Evolutionary conservation across 2,329 filamentous ascomycete species (phyloP), one percentile per base, ranked within the genome.

Genomic region (Lojkania enalia): DNA sequence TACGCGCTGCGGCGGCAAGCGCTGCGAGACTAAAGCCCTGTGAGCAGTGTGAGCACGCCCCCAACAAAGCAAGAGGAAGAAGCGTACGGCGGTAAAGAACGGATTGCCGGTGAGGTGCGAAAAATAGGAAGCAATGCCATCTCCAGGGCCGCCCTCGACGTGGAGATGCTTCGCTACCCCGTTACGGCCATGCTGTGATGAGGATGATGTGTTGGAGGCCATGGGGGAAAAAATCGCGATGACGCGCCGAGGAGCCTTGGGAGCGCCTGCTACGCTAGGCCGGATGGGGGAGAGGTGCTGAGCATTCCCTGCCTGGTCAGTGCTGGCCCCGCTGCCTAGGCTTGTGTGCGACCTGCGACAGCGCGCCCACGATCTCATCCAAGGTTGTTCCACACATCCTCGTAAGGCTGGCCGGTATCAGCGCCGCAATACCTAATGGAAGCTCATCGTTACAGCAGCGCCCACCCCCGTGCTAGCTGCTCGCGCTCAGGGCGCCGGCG

Each of bases 21-120:
- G 87, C 88, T 49, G 91, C 94, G 41, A 99, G 87, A 57, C 94
- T 94, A 59, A 97, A 88, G 58, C 94, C 91, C 74, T 82, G 64
- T 46, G 49, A 49, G 52, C 48, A 55, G 39, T 38, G 59, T 68
- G 54, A 69, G 65, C 63, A 62, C 49, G 53, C 46, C 39, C 56
- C 52, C 44, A 47, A 44, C 49, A 49, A 51, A 46, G 48, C 18
- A 32, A 21, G 41, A 33, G 42, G 41, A 82, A 83, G 83, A 35
- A 84, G 56, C 67, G 33, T 72, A 76, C 77, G 39, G 77, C 77
- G 39, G 76, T 78, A 59, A 80, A 80, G 63, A 79, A 77, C 7
- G 77, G 77, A 54, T 80, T 80, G 20, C 65, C 68, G 19, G 72
- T 69, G 33, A 79, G 63, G 33, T 78, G 74, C 15, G 67, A 62